A percentile compares a stretch with the other conserved stretches of the same genome.
Evolutionary conservation across 495 filamentous ascomycete species (phyloP).

Genomic region (Mytilinidion resinicola): DNA sequence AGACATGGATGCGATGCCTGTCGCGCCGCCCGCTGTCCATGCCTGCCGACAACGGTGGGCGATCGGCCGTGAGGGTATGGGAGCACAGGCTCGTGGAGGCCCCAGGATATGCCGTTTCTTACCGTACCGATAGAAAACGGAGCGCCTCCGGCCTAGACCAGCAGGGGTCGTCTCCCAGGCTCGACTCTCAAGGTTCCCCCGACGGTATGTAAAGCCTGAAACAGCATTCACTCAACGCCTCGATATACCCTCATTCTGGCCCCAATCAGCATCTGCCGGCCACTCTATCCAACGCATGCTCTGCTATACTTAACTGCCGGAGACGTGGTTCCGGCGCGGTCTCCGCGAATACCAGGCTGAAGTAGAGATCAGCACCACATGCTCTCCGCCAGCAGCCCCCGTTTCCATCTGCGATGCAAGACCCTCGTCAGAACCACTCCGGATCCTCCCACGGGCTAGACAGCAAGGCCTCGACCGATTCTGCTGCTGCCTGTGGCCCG

Average conservation of each 20-base stretch:
- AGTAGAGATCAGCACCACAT: conserved; percentile 20
- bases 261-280: conserved; percentile 10
- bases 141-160: background rate
- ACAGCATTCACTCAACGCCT: conserved; percentile 1
- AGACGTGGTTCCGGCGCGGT: background rate
- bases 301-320: conserved; percentile 20
- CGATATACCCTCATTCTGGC: conserved; percentile 6
- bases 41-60: conserved; percentile 19
- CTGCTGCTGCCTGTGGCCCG: conserved; percentile 7
- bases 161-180: background rate
- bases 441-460: no score
- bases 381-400: background rate
- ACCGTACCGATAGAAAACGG: conserved; percentile 4
- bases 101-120: conserved; percentile 1
- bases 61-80: conserved; percentile 18
- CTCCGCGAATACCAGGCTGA: conserved; percentile 18
- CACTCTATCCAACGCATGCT: no score
- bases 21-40: background rate
- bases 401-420: no score
- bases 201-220: background rate
- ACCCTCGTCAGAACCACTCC: no score
- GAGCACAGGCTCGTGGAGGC: conserved; percentile 18
- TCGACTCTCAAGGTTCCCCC: background rate
- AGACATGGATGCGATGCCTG: conserved; percentile 19
- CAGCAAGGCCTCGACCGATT: background rate